Conservation (phyloP, 192 early-diverging fungal species). For the Linnemannia elongata region DNA sequence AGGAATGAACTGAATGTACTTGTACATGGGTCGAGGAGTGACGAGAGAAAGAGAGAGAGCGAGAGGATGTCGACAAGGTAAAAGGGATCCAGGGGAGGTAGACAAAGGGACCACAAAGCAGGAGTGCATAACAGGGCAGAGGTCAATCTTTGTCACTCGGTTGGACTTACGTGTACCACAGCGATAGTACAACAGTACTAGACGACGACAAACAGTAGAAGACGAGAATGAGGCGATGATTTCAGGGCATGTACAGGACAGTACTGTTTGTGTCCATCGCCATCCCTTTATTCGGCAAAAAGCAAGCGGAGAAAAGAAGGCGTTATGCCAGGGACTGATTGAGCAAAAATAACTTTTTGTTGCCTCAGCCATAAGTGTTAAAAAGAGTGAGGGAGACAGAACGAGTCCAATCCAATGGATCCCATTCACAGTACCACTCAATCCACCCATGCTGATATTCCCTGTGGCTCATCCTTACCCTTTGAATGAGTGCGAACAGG, state of each 20-base stretch:
- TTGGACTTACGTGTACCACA: neutral
- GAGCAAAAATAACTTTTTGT: neutral
- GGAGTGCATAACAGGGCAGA: conserved; percentile 2
- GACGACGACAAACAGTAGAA: neutral
- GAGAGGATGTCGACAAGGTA: neutral
- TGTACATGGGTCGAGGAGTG: neutral
- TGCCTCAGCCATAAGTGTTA: neutral
- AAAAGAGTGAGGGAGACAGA: neutral
- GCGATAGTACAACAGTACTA: neutral
- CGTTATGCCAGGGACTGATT: neutral
- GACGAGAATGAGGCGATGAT: neutral
- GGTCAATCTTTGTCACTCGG: neutral
- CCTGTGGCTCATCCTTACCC: no score
- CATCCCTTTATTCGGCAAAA: neutral
- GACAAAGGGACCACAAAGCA: neutral
- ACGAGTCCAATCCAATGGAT: no score
- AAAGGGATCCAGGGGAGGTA: neutral
- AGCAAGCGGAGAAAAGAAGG: neutral
- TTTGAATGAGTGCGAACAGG: no score
- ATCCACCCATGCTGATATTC: no score
- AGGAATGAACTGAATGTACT: neutral
- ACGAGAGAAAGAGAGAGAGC: neutral
- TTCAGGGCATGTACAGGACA: neutral
- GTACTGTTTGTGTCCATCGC: neutral
- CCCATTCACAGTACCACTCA: no score